Base-by-base conservation (phyloP, 805 yeast species). In the Clavispora phyllophila region DNA sequence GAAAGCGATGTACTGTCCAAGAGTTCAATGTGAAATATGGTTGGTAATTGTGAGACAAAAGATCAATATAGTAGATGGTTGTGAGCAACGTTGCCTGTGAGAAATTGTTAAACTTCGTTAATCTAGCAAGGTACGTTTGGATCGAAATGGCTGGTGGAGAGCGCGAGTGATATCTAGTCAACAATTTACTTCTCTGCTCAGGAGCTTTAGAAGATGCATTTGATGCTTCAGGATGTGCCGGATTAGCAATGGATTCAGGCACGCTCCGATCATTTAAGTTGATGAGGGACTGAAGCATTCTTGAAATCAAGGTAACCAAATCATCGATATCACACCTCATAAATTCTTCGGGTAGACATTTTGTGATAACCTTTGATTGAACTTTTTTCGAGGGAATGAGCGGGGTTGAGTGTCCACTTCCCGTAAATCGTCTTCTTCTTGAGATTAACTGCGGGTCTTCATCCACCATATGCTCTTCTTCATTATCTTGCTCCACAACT, bases 111-210 rank as follows among this genome's bases (percentile, higher is more conserved):
- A 86, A 91, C 53, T 86, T 84, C 7, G 91, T 76, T 37, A 91
- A 68, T 24, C 45, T 37, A 6, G 38, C 32, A 35, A 90, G 63
- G 55, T 91, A 91, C 42, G 85, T 86, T 50, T 76, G 77, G 13
- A 89, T 79, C 5, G 96, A 83, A 35, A 91, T 91, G 14, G 76
- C 77, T 0, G 99, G 98, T 3, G 97, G 96, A 0, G 91, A 82
- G 48, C 97, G 74, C 4, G 97, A 89, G 61, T 91, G 99, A 61
- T 91, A 91, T 50, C 98, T 70, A 1, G 99, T 91, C 40, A 93
- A 72, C 31, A 55, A 40, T 50, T 55, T 48, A 40, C 51, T 55
- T 19, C 35, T 45, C 24, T 49, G 48, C 7, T 48, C 53, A 14
- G 48, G 46, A 3, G 15, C 2, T 15, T 8, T 9, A 9, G 47